Evolutionary conservation across 768 basidiomycete genomes (phyloP).

Genomic region (Trametes cubensis): DNA sequence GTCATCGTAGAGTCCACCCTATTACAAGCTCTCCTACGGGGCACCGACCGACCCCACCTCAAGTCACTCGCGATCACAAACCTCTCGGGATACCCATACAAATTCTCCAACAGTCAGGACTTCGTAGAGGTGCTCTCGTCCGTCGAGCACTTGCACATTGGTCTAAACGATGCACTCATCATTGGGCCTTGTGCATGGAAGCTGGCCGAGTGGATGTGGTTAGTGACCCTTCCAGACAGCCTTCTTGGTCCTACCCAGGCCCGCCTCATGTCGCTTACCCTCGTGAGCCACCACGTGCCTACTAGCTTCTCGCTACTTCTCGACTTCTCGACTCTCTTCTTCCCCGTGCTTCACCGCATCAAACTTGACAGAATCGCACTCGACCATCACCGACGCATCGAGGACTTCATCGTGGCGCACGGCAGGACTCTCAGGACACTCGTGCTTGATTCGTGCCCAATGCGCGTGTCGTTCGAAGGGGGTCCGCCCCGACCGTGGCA

Average conservation of each 20-base stretch:
- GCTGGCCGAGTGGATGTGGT: constrained; percentile 14
- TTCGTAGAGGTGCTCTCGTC: constrained; percentile 14
- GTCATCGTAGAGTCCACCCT: constrained; percentile 17
- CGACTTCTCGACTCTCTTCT: constrained; percentile 25
- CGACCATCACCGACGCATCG: constrained; percentile 10
- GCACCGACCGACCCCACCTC: constrained; percentile 3
- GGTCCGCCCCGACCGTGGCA: too few species aligned
- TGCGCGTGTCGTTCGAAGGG: too few species aligned
- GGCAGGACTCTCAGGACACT: constrained; percentile 15
- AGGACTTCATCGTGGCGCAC: constrained; percentile 26
- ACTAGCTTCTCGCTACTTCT: constrained; percentile 15
- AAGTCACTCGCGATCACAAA: constrained; percentile 18
- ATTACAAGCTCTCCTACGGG: constrained; percentile 12
- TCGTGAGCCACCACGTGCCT: constrained; percentile 27
- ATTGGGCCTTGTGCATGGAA: constrained; percentile 14
- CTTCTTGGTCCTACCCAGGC: constrained; percentile 23
- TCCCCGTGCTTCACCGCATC: constrained; percentile 18
- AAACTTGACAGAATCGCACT: constrained; percentile 21
- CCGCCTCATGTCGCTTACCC: constrained; percentile 22
- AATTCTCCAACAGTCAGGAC: constrained; percentile 1
- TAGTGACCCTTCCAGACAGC: constrained; percentile 18
- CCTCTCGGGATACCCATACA: constrained; percentile 20
- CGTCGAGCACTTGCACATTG: constrained; percentile 9
- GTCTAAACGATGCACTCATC: too few species aligned
- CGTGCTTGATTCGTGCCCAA: constrained; percentile 27